Conservation (phyloP, 495 filamentous ascomycete genomes). For the Saxophila tyrrhenica region DNA sequence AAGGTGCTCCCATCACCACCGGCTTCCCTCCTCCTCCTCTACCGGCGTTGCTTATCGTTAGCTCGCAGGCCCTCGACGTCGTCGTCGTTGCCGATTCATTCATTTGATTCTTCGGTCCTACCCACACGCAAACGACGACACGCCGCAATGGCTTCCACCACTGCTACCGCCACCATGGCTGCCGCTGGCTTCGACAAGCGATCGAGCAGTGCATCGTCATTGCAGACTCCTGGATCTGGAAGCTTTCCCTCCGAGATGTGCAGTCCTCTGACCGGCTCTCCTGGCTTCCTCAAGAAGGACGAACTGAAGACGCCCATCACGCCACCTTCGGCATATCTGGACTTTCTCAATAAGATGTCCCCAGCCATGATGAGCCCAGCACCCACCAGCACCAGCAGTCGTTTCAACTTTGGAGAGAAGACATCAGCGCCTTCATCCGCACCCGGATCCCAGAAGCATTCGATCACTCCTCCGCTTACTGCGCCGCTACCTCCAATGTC, state of each 20-base stretch:
- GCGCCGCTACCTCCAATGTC: slow-evolving; percentile 16
- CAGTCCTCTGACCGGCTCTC: slow-evolving; percentile 43
- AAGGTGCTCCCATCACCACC: not conserved
- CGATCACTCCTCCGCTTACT: slow-evolving; percentile 16
- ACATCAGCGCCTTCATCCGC: slow-evolving; percentile 18
- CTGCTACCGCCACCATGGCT: slow-evolving; percentile 19
- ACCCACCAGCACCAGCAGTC: slow-evolving; percentile 26
- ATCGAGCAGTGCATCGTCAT: slow-evolving; percentile 42
- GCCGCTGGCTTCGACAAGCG: slow-evolving; percentile 38
- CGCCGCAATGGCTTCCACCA: slow-evolving; percentile 12
- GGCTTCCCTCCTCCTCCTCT: not conserved
- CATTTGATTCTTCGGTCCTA: slow-evolving; percentile 16
- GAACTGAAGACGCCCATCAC: slow-evolving; percentile 71
- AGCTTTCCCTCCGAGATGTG: slow-evolving; percentile 70
- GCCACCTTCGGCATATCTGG: slow-evolving; percentile 81
- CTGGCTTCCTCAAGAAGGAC: slow-evolving; percentile 42
- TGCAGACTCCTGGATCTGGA: slow-evolving; percentile 65
- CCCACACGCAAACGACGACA: slow-evolving; percentile 9
- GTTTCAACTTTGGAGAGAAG: slow-evolving; percentile 33
- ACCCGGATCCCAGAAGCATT: slow-evolving; percentile 18
- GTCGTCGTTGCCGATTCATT: slow-evolving; percentile 15
- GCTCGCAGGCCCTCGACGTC: slow-evolving; percentile 19
- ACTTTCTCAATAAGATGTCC: slow-evolving; percentile 76
- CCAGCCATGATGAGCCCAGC: slow-evolving; percentile 45
- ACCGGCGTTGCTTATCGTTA: slow-evolving; percentile 10